These are phyloP conservation scores for Trametes coccinea DNA, from an alignment of 768 basidiomycete genomes.

Conservation along the genomic window DNA sequence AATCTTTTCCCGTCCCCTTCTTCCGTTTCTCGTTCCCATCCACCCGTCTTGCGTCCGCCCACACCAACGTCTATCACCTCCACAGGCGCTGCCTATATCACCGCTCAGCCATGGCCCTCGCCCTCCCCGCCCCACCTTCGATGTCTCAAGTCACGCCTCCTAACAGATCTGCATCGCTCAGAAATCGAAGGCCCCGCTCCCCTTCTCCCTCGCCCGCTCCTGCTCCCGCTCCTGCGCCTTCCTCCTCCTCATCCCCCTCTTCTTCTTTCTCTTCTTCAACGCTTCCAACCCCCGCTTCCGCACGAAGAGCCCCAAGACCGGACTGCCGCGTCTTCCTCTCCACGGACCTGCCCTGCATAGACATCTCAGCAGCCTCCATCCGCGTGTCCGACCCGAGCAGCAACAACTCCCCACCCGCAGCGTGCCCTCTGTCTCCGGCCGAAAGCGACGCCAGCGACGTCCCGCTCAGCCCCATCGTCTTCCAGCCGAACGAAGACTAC, in stretches of 20 bases:
- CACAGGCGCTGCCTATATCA: constrained; percentile 12
- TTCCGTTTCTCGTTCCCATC: too few relatives aligned
- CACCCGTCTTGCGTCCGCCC: too few relatives aligned
- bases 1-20: not conserved
- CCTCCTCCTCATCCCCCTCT: not conserved
- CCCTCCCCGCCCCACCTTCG: constrained; percentile 2
- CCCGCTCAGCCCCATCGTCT: constrained; percentile 17
- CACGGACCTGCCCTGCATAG: not conserved
- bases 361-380: constrained; percentile 1
- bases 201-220: not conserved
- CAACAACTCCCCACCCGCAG: not conserved
- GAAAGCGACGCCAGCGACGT: constrained; percentile 17
- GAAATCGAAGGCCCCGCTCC: not conserved
- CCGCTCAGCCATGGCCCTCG: constrained; percentile 9
- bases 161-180: constrained; percentile 4
- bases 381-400: not conserved
- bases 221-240: not conserved
- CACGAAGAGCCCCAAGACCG: too few relatives aligned
- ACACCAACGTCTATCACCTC: not conserved
- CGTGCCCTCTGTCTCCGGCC: constrained; percentile 13
- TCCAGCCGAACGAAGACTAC: constrained; percentile 17
- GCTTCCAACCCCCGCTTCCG: too few relatives aligned
- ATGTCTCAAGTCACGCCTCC: not conserved
- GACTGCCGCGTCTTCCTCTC: too few relatives aligned
- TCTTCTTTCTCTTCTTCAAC: not conserved